Percentiles rank a stretch among this genome's conserved stretches.
phyloP scores from a whole-genome alignment of 176 grass and related monocot species.

The Aegilops bicornis region DNA sequence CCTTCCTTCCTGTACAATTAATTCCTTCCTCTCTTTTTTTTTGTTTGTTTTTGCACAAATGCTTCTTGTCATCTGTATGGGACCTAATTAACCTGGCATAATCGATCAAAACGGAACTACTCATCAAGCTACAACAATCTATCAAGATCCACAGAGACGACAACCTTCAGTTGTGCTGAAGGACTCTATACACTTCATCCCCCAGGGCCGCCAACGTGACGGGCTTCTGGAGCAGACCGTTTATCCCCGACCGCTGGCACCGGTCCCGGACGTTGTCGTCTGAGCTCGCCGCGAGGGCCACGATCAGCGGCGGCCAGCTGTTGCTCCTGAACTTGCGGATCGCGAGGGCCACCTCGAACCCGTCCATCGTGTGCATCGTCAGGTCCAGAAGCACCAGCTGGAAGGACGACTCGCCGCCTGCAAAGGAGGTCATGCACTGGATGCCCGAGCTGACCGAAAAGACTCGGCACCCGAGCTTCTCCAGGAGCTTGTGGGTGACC shows the following conservation, averaged over 20 bases:
- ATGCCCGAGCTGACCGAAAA: slow-evolving; percentile 49
- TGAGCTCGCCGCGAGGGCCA: slow-evolving; percentile 52
- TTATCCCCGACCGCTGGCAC: slow-evolving; percentile 76
- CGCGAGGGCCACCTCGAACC: slow-evolving; percentile 52
- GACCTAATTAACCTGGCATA: slow-evolving; percentile 43
- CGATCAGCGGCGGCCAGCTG: slow-evolving; percentile 55
- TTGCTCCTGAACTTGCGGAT: slow-evolving; percentile 61
- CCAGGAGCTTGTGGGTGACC: slow-evolving; percentile 64
- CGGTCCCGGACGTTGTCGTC: slow-evolving; percentile 61
- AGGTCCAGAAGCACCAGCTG: slow-evolving; percentile 76
- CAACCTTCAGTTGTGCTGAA: slow-evolving; percentile 68
- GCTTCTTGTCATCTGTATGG: slow-evolving; percentile 34
- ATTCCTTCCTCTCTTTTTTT: not conserved
- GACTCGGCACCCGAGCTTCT: slow-evolving; percentile 66
- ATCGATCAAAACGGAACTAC: slow-evolving; percentile 9
- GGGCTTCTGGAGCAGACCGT: slow-evolving; percentile 80
- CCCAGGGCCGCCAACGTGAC: slow-evolving; percentile 59
- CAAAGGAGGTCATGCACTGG: slow-evolving; percentile 65
- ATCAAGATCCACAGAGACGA: not conserved
- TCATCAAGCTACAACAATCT: slow-evolving; percentile 39
- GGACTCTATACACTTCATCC: slow-evolving; percentile 88
- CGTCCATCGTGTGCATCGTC: slow-evolving; percentile 57
- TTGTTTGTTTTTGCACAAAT: slow-evolving; percentile 17
- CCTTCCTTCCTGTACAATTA: slow-evolving; percentile 41
- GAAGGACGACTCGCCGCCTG: slow-evolving; percentile 30